Evolutionary conservation across 306 rosid genomes (phyloP).

Genomic region (Cucurbita moschata): DNA sequence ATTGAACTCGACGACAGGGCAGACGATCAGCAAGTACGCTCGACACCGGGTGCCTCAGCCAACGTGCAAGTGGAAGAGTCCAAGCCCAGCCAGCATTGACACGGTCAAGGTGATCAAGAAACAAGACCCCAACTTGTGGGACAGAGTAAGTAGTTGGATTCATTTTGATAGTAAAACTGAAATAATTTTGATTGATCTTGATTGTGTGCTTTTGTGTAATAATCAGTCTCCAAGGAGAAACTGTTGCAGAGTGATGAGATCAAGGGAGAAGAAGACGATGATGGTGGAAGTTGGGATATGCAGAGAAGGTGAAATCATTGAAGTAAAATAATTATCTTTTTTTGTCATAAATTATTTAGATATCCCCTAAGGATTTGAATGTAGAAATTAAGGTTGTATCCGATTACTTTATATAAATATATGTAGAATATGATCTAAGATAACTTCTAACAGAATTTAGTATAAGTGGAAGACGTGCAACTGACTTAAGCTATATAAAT

Average conservation of each 20-base stretch:
- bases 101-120: slow-evolving; percentile 47
- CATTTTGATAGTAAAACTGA: neutral
- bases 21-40: slow-evolving; percentile 40
- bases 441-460: too few relatives aligned
- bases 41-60: slow-evolving; percentile 54
- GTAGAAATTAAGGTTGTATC: neutral
- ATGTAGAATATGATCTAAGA: neutral
- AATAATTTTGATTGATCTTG: neutral
- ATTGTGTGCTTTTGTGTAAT: neutral
- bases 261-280: slow-evolving; percentile 44
- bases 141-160: slow-evolving; percentile 42
- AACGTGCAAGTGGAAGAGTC: slow-evolving; percentile 66
- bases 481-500: neutral
- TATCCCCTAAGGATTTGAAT: neutral
- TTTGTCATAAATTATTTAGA: neutral
- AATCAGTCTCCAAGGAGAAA: slow-evolving; percentile 82
- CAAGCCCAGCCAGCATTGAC: slow-evolving; percentile 44
- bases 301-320: slow-evolving; percentile 55
- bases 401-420: neutral
- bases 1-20: slow-evolving; percentile 22
- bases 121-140: slow-evolving; percentile 74
- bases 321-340: slow-evolving; percentile 11
- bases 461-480: neutral
- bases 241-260: slow-evolving; percentile 66
- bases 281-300: slow-evolving; percentile 68